Evolutionary conservation across 108 stramenopile genomes (phyloP).

Genomic region (Aurantiochytrium sp.): DNA sequence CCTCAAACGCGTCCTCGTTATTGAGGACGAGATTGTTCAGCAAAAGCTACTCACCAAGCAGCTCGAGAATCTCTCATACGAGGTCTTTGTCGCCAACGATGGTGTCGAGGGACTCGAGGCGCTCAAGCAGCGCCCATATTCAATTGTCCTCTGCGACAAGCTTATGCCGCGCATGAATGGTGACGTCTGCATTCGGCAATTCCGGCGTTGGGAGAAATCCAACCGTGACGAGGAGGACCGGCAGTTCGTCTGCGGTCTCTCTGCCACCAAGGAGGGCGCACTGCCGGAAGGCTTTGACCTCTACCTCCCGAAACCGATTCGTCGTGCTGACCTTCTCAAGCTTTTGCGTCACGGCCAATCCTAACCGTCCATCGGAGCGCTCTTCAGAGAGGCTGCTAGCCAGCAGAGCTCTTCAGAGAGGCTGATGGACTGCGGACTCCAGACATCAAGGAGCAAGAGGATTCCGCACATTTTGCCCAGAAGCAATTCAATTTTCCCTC

Average conservation of each 20-base stretch:
- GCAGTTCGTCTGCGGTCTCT: not conserved
- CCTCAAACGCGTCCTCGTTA: conserved; percentile 25
- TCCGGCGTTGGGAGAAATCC: not conserved
- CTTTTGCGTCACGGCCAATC: not conserved
- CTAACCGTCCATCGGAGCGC: no score
- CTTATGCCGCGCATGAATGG: conserved; percentile 25
- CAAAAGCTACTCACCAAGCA: conserved; percentile 35
- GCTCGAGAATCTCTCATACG: conserved; percentile 38
- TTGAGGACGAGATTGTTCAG: conserved; percentile 47
- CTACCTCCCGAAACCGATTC: not conserved
- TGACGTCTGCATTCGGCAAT: conserved; percentile 23
- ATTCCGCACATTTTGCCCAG: no score
- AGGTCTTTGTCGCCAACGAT: conserved; percentile 39
- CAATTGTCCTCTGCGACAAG: not conserved
- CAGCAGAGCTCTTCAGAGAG: no score
- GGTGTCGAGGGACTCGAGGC: conserved; percentile 37
- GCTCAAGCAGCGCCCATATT: conserved; percentile 2
- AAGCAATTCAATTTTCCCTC: no score
- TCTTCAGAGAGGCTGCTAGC: no score
- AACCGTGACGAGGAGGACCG: not conserved
- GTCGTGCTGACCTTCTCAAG: not conserved
- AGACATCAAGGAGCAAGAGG: no score
- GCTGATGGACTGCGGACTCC: no score
- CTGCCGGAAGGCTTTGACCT: conserved; percentile 26
- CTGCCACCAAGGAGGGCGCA: not conserved